These are phyloP conservation scores for Hyphodiscus sp. DNA, from an alignment of 2,329 filamentous ascomycete genomes.

Conservation along the genomic window DNA sequence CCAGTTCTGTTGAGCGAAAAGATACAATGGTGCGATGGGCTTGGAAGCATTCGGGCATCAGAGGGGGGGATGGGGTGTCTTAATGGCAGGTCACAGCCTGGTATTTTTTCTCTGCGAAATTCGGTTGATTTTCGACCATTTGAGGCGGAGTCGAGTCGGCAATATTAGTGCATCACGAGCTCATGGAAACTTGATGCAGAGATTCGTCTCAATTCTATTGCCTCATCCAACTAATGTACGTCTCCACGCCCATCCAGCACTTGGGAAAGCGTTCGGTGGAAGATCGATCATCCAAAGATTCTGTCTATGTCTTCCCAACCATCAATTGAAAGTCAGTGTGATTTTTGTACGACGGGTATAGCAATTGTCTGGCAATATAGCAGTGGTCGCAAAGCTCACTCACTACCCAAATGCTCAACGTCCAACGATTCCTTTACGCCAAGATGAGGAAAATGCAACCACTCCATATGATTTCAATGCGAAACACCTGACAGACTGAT, in stretches of 20 bases:
- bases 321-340: slow-evolving; percentile 21
- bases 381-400: slow-evolving; percentile 11
- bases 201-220: slow-evolving; percentile 7
- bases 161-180: no score
- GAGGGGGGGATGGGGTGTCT: no score
- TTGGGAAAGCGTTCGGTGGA: slow-evolving; percentile 29
- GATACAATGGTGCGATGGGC: no score
- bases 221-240: slow-evolving; percentile 11
- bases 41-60: no score
- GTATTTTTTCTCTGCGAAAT: no score
- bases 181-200: not conserved
- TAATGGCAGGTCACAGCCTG: no score
- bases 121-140: no score
- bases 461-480: not conserved
- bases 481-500: slow-evolving; percentile 6
- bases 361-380: slow-evolving; percentile 24
- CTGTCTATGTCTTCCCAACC: slow-evolving; percentile 18
- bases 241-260: slow-evolving; percentile 28
- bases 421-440: slow-evolving; percentile 18
- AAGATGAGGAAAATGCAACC: slow-evolving; percentile 5
- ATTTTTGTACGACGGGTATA: slow-evolving; percentile 25
- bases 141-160: no score
- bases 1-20: no score
- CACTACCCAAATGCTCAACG: slow-evolving; percentile 16
- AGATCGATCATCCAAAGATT: slow-evolving; percentile 10